Conservation (phyloP, 2,329 filamentous ascomycete species). For the Sordariomycetes sp. region DNA sequence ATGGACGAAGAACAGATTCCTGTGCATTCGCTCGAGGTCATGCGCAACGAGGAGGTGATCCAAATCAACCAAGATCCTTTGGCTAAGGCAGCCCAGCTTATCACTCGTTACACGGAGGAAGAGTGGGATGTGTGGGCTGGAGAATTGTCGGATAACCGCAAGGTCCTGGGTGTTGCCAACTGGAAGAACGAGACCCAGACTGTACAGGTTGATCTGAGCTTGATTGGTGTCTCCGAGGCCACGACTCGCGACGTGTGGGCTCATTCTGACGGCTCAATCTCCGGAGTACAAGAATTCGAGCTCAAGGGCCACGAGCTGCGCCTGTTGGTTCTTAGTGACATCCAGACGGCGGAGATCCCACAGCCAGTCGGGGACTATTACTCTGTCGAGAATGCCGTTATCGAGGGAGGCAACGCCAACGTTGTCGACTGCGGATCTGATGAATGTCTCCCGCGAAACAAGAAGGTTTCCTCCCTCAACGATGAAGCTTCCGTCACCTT, state of each 20-base stretch:
- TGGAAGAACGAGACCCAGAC: slow-evolving; percentile 35
- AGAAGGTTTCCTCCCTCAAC: slow-evolving; percentile 30
- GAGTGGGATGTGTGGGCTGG: slow-evolving; percentile 44
- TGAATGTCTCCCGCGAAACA: slow-evolving; percentile 31
- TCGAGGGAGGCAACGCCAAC: slow-evolving; percentile 23
- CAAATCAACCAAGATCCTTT: slow-evolving; percentile 48
- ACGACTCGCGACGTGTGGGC: slow-evolving; percentile 30
- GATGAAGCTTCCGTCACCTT: slow-evolving; percentile 25
- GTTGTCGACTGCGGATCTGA: slow-evolving; percentile 22
- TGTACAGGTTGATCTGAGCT: slow-evolving; percentile 24
- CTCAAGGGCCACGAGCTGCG: slow-evolving; percentile 28
- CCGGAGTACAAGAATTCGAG: slow-evolving; percentile 19
- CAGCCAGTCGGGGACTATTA: slow-evolving; percentile 27
- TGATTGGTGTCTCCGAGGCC: slow-evolving; percentile 28
- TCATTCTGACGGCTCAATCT: slow-evolving; percentile 19
- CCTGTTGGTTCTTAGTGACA: slow-evolving; percentile 25
- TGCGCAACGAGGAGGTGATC: slow-evolving; percentile 44
- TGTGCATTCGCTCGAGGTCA: slow-evolving; percentile 27
- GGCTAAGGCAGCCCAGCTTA: slow-evolving; percentile 39
- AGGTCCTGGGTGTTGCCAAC: slow-evolving; percentile 37
- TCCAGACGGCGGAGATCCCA: slow-evolving; percentile 13
- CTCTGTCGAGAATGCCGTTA: slow-evolving; percentile 22
- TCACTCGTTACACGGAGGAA: slow-evolving; percentile 35
- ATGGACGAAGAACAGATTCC: slow-evolving; percentile 27
- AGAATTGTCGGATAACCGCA: slow-evolving; percentile 29